These are phyloP conservation scores for Malus hybrid DNA, from an alignment of 331 rosid genomes.

Conservation along the genomic window DNA sequence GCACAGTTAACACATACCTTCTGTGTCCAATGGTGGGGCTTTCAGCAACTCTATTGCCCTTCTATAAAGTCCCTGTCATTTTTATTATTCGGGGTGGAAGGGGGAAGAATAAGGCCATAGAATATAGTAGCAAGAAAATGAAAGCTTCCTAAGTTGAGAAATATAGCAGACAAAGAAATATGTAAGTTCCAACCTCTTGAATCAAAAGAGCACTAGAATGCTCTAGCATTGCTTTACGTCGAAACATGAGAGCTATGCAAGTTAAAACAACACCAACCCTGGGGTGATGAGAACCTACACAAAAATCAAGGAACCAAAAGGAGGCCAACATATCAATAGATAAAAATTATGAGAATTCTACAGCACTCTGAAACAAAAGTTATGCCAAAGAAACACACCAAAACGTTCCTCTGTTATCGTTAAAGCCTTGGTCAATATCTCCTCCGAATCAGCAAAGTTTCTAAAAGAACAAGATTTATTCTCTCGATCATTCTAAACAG, in stretches of 20 bases:
- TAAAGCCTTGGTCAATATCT: constrained; percentile 60
- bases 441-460: constrained; percentile 62
- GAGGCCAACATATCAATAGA: background rate
- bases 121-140: background rate
- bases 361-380: background rate
- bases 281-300: constrained; percentile 66
- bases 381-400: constrained; percentile 33
- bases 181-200: constrained; percentile 65
- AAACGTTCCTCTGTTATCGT: constrained; percentile 56
- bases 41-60: constrained; percentile 68
- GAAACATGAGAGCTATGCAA: constrained; percentile 74
- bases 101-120: background rate
- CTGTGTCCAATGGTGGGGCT: constrained; percentile 46
- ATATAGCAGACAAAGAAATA: background rate
- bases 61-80: constrained; percentile 83
- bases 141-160: background rate
- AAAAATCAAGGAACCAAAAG: constrained; percentile 18
- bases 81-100: background rate
- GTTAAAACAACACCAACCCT: constrained; percentile 66
- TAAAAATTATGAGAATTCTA: background rate
- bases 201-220: constrained; percentile 67
- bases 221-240: constrained; percentile 49
- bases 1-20: constrained; percentile 30
- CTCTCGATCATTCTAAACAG: constrained; percentile 9
- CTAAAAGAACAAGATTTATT: constrained; percentile 33